These are phyloP conservation scores for Septoria petroselini DNA, from an alignment of 2,329 filamentous ascomycete species.

Conservation along the genomic window DNA sequence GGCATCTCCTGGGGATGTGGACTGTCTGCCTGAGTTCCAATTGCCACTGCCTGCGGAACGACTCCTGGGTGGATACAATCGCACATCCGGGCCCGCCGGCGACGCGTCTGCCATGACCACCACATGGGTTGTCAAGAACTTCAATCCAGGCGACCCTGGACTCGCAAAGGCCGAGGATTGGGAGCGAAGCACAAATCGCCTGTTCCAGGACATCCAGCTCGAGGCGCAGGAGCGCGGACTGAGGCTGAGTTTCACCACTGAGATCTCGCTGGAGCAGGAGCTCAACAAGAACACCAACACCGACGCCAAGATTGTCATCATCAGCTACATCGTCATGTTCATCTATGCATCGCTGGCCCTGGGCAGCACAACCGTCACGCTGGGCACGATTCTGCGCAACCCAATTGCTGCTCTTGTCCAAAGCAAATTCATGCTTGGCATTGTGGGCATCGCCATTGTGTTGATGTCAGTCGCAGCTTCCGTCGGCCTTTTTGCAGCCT, in stretches of 20 bases:
- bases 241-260: conserved; percentile 88
- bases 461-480: conserved; percentile 96
- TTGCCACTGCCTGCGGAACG: conserved; percentile 84
- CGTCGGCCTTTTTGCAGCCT: conserved; percentile 89
- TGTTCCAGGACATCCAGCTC: conserved; percentile 71
- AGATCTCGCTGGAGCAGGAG: conserved; percentile 91
- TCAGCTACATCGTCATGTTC: conserved; percentile 99
- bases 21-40: conserved; percentile 80
- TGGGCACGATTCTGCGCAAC: conserved; percentile 74
- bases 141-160: conserved; percentile 67
- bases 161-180: conserved; percentile 79
- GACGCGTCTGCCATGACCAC: conserved; percentile 78
- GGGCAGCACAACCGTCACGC: conserved; percentile 77
- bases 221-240: conserved; percentile 77
- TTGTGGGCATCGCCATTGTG: conserved; percentile 91
- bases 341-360: conserved; percentile 90
- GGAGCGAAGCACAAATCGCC: conserved; percentile 73
- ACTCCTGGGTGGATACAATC: conserved; percentile 76
- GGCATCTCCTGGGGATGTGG: conserved; percentile 56
- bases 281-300: conserved; percentile 98
- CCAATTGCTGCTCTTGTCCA: conserved; percentile 83
- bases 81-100: conserved; percentile 55
- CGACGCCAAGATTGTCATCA: conserved; percentile 90
- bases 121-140: conserved; percentile 93
- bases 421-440: conserved; percentile 94